Base-by-base conservation (phyloP, 148 eudicot species). In the Chenopodium formosanum region DNA sequence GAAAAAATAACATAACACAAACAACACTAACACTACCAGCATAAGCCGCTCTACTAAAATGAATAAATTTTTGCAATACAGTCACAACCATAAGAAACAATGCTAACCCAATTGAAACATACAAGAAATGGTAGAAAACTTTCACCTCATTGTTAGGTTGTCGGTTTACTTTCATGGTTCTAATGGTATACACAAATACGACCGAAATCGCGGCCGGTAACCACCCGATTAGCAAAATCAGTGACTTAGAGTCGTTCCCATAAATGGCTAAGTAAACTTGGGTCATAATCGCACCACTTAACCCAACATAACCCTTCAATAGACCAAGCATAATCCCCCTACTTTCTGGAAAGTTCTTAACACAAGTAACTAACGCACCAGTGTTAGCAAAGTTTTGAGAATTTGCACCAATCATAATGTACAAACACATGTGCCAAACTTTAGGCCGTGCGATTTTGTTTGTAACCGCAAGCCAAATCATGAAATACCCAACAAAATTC, bases 401-500 rank as follows among this genome's bases (percentile, higher is more conserved):
- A 48, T 89, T 83, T 0, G 91, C 88, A 0, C 89, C 91, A 0
- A 89, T 65, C 31, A 86, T 87, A 1, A 87, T 87, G 63, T 83
- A 87, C 9, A 78, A 9, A 62, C 91, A 89, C 87, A 89, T 89
- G 3, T 86, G 87, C 88, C 88, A 89, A 0, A 87, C 85, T 14
- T 77, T 82, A 0, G 90, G 91, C 0, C 27, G 77, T 0, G 80
- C 16, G 25, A 80, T 80, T 27, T 50, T 67, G 0, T 80, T 64
- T 0, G 86, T 68, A 46, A 89, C 87, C 4, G 88, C 76, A 1
- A 87, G 60, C 88, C 88, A 89, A 8, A 89, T 87, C 88, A 87
- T 84, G 86, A 89, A 89, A 70, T 87, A 89, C 6, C 91, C 91
- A 2, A 63, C 74, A 63, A 89, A 89, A 74, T 89, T 89, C 90